Base-by-base conservation (phyloP, 1,284 basidiomycete genomes). In the Pascua guehoae region DNA sequence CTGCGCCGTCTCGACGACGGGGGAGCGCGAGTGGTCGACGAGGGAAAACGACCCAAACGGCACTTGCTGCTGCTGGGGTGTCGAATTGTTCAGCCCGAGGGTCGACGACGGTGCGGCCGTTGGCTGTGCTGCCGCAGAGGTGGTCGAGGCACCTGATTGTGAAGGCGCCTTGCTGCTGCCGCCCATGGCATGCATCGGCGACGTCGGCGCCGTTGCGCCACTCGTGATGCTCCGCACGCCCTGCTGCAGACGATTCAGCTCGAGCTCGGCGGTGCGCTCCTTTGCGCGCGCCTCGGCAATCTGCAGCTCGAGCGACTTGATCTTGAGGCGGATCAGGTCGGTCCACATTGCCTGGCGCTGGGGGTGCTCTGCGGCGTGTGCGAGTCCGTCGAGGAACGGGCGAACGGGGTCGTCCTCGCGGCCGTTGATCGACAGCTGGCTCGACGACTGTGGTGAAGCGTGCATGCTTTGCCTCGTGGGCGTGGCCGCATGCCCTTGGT, bases 251-350 rank as follows among this genome's bases (percentile, higher is more conserved):
- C 64, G 65, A 38, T 59, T 47, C 18, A 77, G 60, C 44, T 74
- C 73, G 49, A 72, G 48, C 50, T 75, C 73, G 2, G 74, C 74
- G 47, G 74, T 70, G 40, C 63, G 65, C 55, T 74, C 74, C 44
- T 67, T 70, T 41, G 66, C 57, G 45, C 66, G 65, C 24, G 74
- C 72, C 50, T 74, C 66, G 10, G 72, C 74, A 24, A 77, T 77
- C 60, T 75, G 70, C 17, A 74, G 60, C 62, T 77, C 74, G 24
- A 77, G 56, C n/a, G 64, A 54, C 43, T 60, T 62, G 11, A 68
- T 71, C 54, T 73, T 70, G 43, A 74, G 57, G 45, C 60, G 60
- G 42, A 76, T 70, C 10, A 73, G 54, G 51, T 76, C 69, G 1
- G 71, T 72, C 72, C 72, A 76, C 44, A 73, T 58, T 0, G 62